These are phyloP conservation scores for Aspergillus sp. DNA, from an alignment of 2,329 filamentous ascomycete species.

Conservation along the genomic window DNA sequence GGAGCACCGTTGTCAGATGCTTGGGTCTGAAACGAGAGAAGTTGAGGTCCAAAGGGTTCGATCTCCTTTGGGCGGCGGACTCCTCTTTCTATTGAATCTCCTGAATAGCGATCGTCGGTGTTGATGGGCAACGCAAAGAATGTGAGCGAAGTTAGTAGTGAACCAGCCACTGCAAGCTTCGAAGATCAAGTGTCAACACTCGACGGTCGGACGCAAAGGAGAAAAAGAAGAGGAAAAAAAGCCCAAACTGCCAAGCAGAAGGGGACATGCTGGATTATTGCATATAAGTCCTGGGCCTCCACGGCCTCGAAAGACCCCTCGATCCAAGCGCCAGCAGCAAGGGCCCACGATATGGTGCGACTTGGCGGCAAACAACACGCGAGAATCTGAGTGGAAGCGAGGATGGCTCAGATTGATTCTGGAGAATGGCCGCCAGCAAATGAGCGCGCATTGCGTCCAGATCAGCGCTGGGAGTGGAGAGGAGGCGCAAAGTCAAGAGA, in stretches of 20 bases:
- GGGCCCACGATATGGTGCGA: slow-evolving; percentile 6
- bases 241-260: slow-evolving; percentile 8
- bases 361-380: slow-evolving; percentile 1
- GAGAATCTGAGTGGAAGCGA: background rate
- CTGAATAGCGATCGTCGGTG: slow-evolving; percentile 6
- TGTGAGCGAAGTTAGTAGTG: slow-evolving; percentile 9
- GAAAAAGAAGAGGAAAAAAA: slow-evolving; percentile 3
- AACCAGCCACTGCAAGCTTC: slow-evolving; percentile 10
- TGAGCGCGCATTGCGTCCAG: background rate
- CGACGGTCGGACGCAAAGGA: background rate
- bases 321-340: slow-evolving; percentile 5
- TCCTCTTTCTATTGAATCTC: slow-evolving; percentile 1
- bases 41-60: background rate
- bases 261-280: slow-evolving; percentile 6
- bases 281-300: slow-evolving; percentile 1
- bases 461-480: background rate
- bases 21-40: background rate
- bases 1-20: background rate
- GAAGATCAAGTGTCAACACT: slow-evolving; percentile 5
- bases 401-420: background rate
- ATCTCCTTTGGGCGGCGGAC: background rate
- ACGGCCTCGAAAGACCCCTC: background rate
- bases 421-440: background rate
- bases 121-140: slow-evolving; percentile 18
- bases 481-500: background rate